A percentile compares a stretch with the other conserved stretches of the same genome.
phyloP scores from a whole-genome alignment of 352 stramenopile genomes.

The Blastocystis hominis region DNA sequence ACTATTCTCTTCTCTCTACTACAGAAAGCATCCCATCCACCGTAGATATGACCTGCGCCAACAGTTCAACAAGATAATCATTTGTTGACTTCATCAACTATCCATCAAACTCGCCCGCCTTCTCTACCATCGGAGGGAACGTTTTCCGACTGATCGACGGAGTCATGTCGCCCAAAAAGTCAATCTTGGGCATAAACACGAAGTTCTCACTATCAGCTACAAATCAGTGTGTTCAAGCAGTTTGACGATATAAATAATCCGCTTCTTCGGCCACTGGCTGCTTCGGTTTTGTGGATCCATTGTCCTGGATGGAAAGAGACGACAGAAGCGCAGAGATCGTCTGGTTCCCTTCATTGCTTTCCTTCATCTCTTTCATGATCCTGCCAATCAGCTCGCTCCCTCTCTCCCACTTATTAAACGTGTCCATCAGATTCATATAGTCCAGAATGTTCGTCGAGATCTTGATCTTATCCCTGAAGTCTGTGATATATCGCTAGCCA shows the following conservation, averaged over 20 bases:
- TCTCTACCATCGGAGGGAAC: constrained; percentile 25
- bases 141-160: constrained; percentile 48
- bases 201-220: constrained; percentile 46
- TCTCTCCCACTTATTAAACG: constrained; percentile 20
- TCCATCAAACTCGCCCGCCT: neutral
- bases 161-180: constrained; percentile 48
- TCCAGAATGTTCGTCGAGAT: constrained; percentile 43
- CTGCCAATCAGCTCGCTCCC: neutral
- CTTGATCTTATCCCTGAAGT: constrained; percentile 41
- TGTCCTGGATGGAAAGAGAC: constrained; percentile 19
- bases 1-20: neutral
- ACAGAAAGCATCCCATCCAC: constrained; percentile 27
- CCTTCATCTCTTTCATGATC: constrained; percentile 56
- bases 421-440: constrained; percentile 40
- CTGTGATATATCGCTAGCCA: constrained; percentile 26
- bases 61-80: constrained; percentile 43
- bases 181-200: constrained; percentile 50
- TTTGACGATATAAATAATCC: neutral
- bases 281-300: neutral
- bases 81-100: constrained; percentile 55
- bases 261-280: neutral
- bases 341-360: constrained; percentile 38
- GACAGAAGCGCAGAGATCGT: constrained; percentile 14
- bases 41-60: neutral
- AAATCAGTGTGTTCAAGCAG: neutral